Conservation (phyloP, 1,139 yeast genomes). For the Ogataea hybrid region DNA sequence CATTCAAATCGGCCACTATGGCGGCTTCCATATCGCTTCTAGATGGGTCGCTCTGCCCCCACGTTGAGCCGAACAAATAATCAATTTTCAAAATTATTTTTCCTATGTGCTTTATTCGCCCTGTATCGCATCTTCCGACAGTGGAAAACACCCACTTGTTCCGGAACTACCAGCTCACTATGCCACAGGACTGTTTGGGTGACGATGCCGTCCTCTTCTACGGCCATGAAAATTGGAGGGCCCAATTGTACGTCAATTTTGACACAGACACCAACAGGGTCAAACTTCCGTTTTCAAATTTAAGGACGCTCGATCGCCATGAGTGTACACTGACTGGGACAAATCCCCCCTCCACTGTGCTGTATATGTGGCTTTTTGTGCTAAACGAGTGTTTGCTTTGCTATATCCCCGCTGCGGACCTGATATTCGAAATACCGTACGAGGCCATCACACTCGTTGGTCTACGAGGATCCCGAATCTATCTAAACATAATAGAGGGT, state of each 20-base stretch:
- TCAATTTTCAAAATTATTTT: background rate
- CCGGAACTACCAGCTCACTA: slow-evolving; percentile 15
- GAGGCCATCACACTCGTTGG: slow-evolving; percentile 15
- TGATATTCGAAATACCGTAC: slow-evolving; percentile 13
- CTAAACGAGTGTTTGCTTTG: slow-evolving; percentile 12
- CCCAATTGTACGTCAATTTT: slow-evolving; percentile 10
- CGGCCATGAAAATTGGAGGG: slow-evolving; percentile 17
- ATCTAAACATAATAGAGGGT: slow-evolving; percentile 11
- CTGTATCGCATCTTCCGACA: slow-evolving; percentile 23
- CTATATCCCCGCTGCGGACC: slow-evolving; percentile 4
- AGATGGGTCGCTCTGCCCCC: background rate
- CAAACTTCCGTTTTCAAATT: slow-evolving; percentile 10
- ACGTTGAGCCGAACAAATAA: background rate
- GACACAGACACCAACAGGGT: slow-evolving; percentile 1
- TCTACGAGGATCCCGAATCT: slow-evolving; percentile 5
- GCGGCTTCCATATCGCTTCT: no score
- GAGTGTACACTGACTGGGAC: background rate
- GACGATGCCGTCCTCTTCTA: slow-evolving; percentile 16
- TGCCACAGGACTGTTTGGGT: slow-evolving; percentile 16
- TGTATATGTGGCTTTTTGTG: slow-evolving; percentile 15
- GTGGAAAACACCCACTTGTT: slow-evolving; percentile 21
- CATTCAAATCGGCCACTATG: no score
- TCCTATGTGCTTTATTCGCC: slow-evolving; percentile 16
- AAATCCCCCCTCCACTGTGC: background rate
- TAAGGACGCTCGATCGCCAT: background rate